A percentile compares a stretch with the other conserved stretches of the same genome.
These are phyloP conservation scores for Saccharomyces pastorianus DNA, from an alignment of 1,139 yeast genomes.

Conservation along the genomic window DNA sequence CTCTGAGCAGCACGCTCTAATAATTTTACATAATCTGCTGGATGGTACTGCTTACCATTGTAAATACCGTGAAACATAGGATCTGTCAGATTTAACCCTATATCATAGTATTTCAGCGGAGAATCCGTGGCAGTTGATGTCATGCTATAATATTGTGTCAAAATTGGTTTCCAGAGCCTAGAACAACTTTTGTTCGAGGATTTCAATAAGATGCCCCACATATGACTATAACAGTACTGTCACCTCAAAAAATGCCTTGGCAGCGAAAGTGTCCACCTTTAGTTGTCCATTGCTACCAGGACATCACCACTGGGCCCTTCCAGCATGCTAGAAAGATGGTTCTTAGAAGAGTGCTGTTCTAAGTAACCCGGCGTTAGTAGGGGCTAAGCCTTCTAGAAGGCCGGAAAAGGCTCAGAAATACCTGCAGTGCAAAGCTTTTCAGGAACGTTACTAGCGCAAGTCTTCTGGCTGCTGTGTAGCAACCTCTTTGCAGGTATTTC, in stretches of 20 bases:
- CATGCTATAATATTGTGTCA: background rate
- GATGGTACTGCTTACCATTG: constrained; percentile 61
- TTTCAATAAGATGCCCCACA: background rate
- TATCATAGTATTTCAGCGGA: constrained; percentile 30
- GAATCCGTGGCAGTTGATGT: constrained; percentile 1
- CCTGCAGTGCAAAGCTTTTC: background rate
- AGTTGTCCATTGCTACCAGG: background rate
- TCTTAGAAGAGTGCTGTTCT: too few relatives aligned
- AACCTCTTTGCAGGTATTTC: background rate
- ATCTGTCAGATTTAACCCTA: constrained; percentile 82
- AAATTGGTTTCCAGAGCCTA: background rate
- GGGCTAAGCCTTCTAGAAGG: background rate
- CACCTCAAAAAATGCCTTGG: too few relatives aligned
- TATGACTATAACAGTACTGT: background rate
- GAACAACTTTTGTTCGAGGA: background rate
- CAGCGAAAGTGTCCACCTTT: background rate
- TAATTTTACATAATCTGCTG: constrained; percentile 56
- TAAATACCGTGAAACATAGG: constrained; percentile 78
- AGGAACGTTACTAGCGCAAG: background rate
- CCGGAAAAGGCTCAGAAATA: background rate
- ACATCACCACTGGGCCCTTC: background rate
- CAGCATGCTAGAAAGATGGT: background rate
- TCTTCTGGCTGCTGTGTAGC: background rate
- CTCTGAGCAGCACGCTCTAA: constrained; percentile 57
- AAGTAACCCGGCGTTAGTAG: background rate